Evolutionary conservation across 2,329 filamentous ascomycete genomes (phyloP), one percentile per base, ranked within the genome.

Genomic region (Fusarium albosuccineum): DNA sequence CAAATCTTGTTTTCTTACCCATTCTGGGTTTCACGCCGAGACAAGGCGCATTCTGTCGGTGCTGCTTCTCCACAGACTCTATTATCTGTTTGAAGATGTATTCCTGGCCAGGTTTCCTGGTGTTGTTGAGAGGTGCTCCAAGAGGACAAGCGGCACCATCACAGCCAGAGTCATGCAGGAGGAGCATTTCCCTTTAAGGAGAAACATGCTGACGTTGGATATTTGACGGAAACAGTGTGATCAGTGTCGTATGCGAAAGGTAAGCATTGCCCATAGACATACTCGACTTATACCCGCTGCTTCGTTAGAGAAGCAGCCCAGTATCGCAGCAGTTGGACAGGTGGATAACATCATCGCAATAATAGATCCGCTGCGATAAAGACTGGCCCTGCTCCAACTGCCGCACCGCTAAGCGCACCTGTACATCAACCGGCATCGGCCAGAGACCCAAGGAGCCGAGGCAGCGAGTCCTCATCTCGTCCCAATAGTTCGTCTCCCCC

Each of bases 351-450:
- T 17, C n/a, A 22, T 42, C 59, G 42, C 17, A 46, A 26, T 52
- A 48, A 48, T 66, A 88, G 86, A 86, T 88, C 58, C 84, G 85
- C 46, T 88, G 86, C 71, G 85, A 88, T 72, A 87, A 86, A 74
- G 83, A 86, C 40, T 82, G 81, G 64, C 86, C 86, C 27, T 88
- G 86, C 73, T 84, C 85, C 53, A 88, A 87, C 69, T 88, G 86
- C 70, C 81, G 83, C 34, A 85, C 81, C 26, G 83, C 85, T 29
- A 83, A 82, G 64, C 80, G 86, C 9, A 71, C 79, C 11, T 88
- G 86, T 71, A 86, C 83, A 60, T 87, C 85, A 5, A 86, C 84
- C 0, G 85, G 86, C 4, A 77, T 80, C 11, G 83, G 83, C 8
- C 85, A 87, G 70, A 82, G 84, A 61, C 83, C 85, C 27, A 86